Evolutionary conservation across 495 filamentous ascomycete species (phyloP).

Genomic region (Stereocaulon alpinum): DNA sequence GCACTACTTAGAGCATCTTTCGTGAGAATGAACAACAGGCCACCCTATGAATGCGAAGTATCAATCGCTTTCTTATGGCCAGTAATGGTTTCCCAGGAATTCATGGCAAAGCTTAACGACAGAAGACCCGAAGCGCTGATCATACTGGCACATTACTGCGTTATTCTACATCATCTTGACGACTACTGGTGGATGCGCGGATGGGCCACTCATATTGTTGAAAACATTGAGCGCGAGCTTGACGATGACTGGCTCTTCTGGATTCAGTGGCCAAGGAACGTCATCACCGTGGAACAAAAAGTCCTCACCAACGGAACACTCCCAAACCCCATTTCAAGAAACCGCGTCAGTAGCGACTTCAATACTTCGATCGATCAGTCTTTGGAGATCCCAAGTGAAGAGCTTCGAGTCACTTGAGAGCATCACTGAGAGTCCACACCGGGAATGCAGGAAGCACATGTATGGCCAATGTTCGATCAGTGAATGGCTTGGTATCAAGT

Average conservation of each 20-base stretch:
- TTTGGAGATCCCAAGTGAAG: slow-evolving; percentile 3
- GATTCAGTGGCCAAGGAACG: slow-evolving; percentile 26
- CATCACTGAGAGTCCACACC: no score
- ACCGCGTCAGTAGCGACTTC: slow-evolving; percentile 9
- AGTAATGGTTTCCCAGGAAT: slow-evolving; percentile 40
- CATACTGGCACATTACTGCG: slow-evolving; percentile 41
- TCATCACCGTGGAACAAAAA: slow-evolving; percentile 10
- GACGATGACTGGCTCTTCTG: slow-evolving; percentile 22
- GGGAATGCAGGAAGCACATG: no score
- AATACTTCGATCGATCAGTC: slow-evolving; percentile 6
- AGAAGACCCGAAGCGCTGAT: slow-evolving; percentile 45
- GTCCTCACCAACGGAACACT: slow-evolving; percentile 12
- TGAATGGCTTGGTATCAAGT: no score
- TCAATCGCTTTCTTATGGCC: slow-evolving; percentile 40
- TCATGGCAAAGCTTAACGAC: slow-evolving; percentile 40
- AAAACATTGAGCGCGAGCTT: slow-evolving; percentile 23
- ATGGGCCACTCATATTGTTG: slow-evolving; percentile 30
- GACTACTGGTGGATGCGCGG: slow-evolving; percentile 43
- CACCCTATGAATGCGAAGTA: slow-evolving; percentile 20
- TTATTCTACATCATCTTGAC: slow-evolving; percentile 39
- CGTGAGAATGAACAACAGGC: slow-evolving; percentile 20
- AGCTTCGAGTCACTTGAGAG: not conserved
- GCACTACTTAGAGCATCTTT: slow-evolving; percentile 24
- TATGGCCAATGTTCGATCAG: no score
- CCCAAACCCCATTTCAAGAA: slow-evolving; percentile 9